Percentiles rank a stretch among this genome's conserved stretches.
Evolutionary conservation across 2,329 filamentous ascomycete genomes (phyloP).

Genomic region (Verticillium dahliae): DNA sequence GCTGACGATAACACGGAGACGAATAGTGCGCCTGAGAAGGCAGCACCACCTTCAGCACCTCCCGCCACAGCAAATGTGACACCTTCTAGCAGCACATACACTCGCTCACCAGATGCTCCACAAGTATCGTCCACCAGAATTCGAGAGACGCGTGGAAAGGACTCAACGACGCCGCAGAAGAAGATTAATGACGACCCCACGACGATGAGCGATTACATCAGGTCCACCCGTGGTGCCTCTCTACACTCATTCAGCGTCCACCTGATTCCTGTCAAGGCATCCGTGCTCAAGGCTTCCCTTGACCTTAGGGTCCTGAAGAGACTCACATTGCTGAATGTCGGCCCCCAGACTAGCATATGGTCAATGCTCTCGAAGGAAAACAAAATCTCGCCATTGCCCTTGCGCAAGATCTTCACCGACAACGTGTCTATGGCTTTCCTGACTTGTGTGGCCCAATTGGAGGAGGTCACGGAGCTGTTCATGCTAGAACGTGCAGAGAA

Average conservation of each 20-base stretch:
- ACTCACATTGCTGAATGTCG: slow-evolving; percentile 58
- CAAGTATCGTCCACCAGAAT: not conserved
- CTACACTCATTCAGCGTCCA: slow-evolving; percentile 49
- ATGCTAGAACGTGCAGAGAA: slow-evolving; percentile 48
- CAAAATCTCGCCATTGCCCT: slow-evolving; percentile 38
- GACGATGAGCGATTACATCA: slow-evolving; percentile 44
- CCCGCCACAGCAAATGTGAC: not conserved
- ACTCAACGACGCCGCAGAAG: slow-evolving; percentile 4
- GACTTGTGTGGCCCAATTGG: slow-evolving; percentile 43
- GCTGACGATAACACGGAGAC: slow-evolving; percentile 15
- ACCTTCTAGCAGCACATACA: not conserved
- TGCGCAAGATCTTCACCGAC: slow-evolving; percentile 57
- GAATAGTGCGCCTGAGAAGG: slow-evolving; percentile 14
- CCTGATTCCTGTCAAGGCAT: slow-evolving; percentile 54
- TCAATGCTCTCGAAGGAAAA: slow-evolving; percentile 48
- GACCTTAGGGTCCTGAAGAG: slow-evolving; percentile 50
- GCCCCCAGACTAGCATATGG: slow-evolving; percentile 56
- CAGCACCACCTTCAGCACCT: not conserved
- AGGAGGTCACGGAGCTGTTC: slow-evolving; percentile 51
- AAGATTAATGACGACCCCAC: slow-evolving; percentile 13
- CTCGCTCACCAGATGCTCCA: not conserved
- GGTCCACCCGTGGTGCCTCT: slow-evolving; percentile 50
- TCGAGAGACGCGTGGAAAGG: slow-evolving; percentile 3
- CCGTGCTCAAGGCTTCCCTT: slow-evolving; percentile 47
- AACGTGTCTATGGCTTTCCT: slow-evolving; percentile 52